phyloP scores from a whole-genome alignment of 306 rosid species.

The Trifolium pratense region DNA sequence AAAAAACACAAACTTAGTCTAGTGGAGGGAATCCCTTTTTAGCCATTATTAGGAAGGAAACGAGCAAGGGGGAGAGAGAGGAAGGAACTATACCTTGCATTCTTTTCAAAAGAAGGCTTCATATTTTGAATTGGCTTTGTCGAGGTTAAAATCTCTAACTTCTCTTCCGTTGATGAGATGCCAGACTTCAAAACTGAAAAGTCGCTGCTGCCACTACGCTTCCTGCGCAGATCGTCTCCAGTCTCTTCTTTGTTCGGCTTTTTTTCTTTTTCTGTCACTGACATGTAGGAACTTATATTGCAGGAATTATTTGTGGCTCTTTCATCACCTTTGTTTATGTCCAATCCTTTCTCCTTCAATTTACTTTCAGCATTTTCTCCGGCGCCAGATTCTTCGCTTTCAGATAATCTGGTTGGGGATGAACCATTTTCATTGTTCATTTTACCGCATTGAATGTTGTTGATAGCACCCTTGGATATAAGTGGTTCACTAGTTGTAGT shows the following conservation, averaged over 20 bases:
- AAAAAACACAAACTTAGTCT: slow-evolving; percentile 40
- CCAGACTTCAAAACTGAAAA: slow-evolving; percentile 58
- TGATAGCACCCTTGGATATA: slow-evolving; percentile 55
- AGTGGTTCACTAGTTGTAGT: slow-evolving; percentile 55
- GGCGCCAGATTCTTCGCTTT: slow-evolving; percentile 77
- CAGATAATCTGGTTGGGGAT: slow-evolving; percentile 73
- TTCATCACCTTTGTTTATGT: slow-evolving; percentile 54
- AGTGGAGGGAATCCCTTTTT: not conserved
- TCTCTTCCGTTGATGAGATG: slow-evolving; percentile 60
- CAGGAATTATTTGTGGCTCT: slow-evolving; percentile 49
- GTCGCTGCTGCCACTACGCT: slow-evolving; percentile 67
- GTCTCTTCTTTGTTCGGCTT: slow-evolving; percentile 55
- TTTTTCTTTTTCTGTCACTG: slow-evolving; percentile 56
- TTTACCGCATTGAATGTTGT: slow-evolving; percentile 49
- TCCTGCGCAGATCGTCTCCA: slow-evolving; percentile 63
- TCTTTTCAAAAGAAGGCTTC: slow-evolving; percentile 66
- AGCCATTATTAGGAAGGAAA: slow-evolving; percentile 6
- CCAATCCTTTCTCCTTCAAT: slow-evolving; percentile 65
- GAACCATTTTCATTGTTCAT: slow-evolving; percentile 59
- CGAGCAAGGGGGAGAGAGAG: not conserved
- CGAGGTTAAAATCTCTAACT: slow-evolving; percentile 57
- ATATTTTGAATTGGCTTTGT: slow-evolving; percentile 59
- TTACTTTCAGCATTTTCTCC: slow-evolving; percentile 61
- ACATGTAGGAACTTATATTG: slow-evolving; percentile 50
- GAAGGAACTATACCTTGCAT: slow-evolving; percentile 58